phyloP scores from a whole-genome alignment of 2,329 filamentous ascomycete genomes.

The Aotearoamyces nothofagi region DNA sequence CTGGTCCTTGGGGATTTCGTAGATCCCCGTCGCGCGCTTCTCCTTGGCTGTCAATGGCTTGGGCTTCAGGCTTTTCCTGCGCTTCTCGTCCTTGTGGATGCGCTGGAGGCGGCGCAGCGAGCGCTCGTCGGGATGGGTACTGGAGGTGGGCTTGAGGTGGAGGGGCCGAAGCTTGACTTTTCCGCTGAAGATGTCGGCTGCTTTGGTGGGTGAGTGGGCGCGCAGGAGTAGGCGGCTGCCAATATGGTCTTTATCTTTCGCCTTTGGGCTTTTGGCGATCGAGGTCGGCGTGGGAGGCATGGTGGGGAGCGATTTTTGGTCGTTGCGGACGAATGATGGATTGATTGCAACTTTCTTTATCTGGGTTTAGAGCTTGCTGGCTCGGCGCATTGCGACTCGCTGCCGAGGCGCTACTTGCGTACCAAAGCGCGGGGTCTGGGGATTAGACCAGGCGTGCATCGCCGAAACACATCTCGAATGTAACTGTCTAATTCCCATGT shows the following conservation, averaged over 20 bases:
- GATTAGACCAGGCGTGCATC: too few relatives aligned
- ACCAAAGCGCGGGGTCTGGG: too few relatives aligned
- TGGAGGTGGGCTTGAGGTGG: conserved; percentile 52
- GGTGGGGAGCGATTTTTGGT: too few relatives aligned
- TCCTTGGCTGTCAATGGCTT: conserved; percentile 66
- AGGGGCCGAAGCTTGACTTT: conserved; percentile 74
- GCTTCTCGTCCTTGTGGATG: conserved; percentile 21
- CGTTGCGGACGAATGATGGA: too few relatives aligned
- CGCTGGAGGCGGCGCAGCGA: conserved; percentile 25
- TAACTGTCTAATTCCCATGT: too few relatives aligned
- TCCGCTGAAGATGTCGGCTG: conserved; percentile 59
- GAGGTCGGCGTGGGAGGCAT: too few relatives aligned
- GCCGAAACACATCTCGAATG: too few relatives aligned
- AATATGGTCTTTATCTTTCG: too few relatives aligned
- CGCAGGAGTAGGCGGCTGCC: conserved; percentile 55
- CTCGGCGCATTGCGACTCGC: neutral
- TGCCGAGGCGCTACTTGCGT: too few relatives aligned
- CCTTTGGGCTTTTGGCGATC: too few relatives aligned
- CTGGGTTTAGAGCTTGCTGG: too few relatives aligned
- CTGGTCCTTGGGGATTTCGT: conserved; percentile 55
- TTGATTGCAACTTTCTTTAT: too few relatives aligned
- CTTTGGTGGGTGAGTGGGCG: conserved; percentile 63
- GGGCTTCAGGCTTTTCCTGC: conserved; percentile 31
- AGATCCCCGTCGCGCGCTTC: conserved; percentile 57
- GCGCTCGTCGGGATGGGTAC: conserved; percentile 30